Evolutionary conservation across 2,329 filamentous ascomycete genomes (phyloP), one percentile per base, ranked within the genome.

Genomic region (Alternaria sp.): DNA sequence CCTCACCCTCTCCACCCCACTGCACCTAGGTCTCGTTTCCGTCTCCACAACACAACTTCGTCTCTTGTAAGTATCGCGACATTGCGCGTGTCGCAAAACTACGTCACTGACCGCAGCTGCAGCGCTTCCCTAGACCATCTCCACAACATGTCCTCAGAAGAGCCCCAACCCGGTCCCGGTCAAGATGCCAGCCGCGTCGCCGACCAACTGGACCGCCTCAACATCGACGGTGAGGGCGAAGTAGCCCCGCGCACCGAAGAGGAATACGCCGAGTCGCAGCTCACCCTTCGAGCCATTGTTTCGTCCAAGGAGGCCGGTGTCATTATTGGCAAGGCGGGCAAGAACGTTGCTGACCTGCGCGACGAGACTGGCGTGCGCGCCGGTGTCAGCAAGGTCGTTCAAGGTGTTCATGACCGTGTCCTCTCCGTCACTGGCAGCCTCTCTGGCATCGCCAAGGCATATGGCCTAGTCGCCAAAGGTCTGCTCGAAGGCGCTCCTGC

Each of bases 251-350:
- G 94, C 84, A 96, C 94, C 60, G 95, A 99, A 72, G 94, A 98
- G 79, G 95, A 99, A 81, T 99, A 99, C 78, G 93, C 93, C 52
- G 88, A 93, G 79, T 89, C 94, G 53, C 92, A 96, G 81, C 86
- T 99, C 74, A 99, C 95, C 63, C 88, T 99, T 66, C 92, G 95
- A 78, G 95, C 95, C 72, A 97, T 99, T 78, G 95, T 99, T 69
- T 97, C 95, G 34, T 97, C 95, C 79, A 98, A 98, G 84, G 95
- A 99, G 82, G 95, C 95, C 61, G 95, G 95, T 76, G 93, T 99
- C 74, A 98, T 99, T 81, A 99, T 99, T 80, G 95, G 95, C 81
- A 99, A 99, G 84, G 93, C 91, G 59, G 95, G 95, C 77, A 97
- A 98, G 86, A 98, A 99, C 75, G 95, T 99, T 56, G 95, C 95